Evolutionary conservation across 768 basidiomycete species (phyloP), one percentile per base, ranked within the genome.

Genomic region (Lactifluus piperatus): DNA sequence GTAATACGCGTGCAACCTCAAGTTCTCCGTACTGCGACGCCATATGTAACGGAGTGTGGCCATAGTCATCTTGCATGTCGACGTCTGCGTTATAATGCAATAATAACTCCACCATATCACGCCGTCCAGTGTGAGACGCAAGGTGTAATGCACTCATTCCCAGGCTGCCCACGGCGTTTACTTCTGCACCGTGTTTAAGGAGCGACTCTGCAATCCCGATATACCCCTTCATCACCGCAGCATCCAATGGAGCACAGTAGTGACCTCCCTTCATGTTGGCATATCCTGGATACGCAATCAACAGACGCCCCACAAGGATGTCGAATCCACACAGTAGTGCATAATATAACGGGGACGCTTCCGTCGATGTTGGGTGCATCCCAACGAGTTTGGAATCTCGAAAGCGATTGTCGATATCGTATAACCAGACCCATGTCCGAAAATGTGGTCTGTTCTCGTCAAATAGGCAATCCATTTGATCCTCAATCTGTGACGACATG

Each of bases 361-460:
- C 4, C 4, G 56, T 49, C 16, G 4, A 2, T 29, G 5, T 3
- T 10, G 56, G 43, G n/a, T 4, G 13, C 5, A 6, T 5, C 1
- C 6, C 10, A 1, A 32, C 32, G 51, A 36, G 29, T 22, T 18
- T 1, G n/a, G n/a, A n/a, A n/a, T n/a, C 20, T 5, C 14, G 4
- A 7, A 11, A 32, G 9, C 34, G 37, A 14, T n/a, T 3, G 20
- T 53, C 51, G 4, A 53, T 11, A 20, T 58, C 34, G 20, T 53
- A 53, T 47, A 53, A 47, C 57, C 51, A 48, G 16, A 47, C 46
- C 57, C 51, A 58, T 5, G 45, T 30, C 1, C 45, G n/a, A 32
- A 53, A 53, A 1, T 37, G 27, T 22, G 57, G 51, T 4, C 16
- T 22, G 10, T 29, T 2, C 11, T 1, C 0, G 26, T 58, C 45